Evolutionary conservation across 192 early-diverging fungal genomes (phyloP).

Genomic region (Globomyces pollinis-pini): DNA sequence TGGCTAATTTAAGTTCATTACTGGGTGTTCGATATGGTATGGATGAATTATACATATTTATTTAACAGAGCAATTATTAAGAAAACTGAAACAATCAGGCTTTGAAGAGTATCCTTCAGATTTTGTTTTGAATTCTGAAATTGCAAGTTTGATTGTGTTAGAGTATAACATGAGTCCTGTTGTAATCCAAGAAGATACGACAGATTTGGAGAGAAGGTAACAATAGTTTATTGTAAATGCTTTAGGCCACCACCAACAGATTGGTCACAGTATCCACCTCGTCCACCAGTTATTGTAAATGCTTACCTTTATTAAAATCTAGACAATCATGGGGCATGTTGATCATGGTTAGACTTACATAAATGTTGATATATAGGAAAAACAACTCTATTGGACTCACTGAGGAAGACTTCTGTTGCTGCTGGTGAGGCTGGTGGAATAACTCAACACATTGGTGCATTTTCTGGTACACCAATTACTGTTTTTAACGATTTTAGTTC

Average conservation of each 20-base stretch:
- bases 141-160: constrained; percentile 76
- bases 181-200: constrained; percentile 43
- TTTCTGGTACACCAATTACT: too few species aligned
- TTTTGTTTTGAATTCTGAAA: constrained; percentile 67
- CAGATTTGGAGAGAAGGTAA: constrained; percentile 55
- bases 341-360: constrained; percentile 54
- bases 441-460: constrained; percentile 98
- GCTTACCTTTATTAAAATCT: too few species aligned
- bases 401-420: constrained; percentile 85
- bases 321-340: constrained; percentile 98
- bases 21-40: constrained; percentile 64
- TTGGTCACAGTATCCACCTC: constrained; percentile 59
- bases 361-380: constrained; percentile 59
- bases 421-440: constrained; percentile 94
- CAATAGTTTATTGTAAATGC: constrained; percentile 3
- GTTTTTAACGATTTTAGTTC: too few species aligned
- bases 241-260: constrained; percentile 62
- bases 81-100: constrained; percentile 69
- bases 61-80: constrained; percentile 48
- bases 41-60: constrained; percentile 11
- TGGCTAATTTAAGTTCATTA: constrained; percentile 71
- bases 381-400: constrained; percentile 85
- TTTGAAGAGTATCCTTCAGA: constrained; percentile 73
- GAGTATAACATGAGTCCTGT: constrained; percentile 85
- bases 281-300: constrained; percentile 90